Percentiles rank a stretch among this genome's conserved stretches.
These are phyloP conservation scores for Cucumis cinereus DNA, from an alignment of 306 rosid species.

Conservation along the genomic window DNA sequence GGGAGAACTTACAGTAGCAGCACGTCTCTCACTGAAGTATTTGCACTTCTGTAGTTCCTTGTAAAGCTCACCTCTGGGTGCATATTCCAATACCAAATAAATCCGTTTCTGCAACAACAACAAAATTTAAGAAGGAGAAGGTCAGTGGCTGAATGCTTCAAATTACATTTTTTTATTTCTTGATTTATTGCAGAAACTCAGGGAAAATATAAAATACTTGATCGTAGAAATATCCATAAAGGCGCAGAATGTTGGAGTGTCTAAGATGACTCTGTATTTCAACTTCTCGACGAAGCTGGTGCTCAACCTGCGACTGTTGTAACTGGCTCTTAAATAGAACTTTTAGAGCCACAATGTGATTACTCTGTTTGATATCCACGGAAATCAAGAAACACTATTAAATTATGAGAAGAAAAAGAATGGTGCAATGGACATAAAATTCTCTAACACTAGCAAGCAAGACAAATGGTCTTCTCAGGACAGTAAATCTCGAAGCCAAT, in stretches of 20 bases:
- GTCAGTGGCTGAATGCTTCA: constrained; percentile 4
- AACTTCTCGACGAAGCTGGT: constrained; percentile 94
- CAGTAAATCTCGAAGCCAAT: background rate
- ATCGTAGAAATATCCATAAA: constrained; percentile 91
- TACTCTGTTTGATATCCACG: constrained; percentile 50
- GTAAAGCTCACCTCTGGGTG: constrained; percentile 97
- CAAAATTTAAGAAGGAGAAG: background rate
- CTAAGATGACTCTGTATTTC: constrained; percentile 98
- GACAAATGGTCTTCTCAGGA: background rate
- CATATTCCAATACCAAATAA: constrained; percentile 89
- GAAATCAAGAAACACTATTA: background rate
- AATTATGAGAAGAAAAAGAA: background rate
- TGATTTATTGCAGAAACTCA: background rate
- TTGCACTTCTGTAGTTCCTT: constrained; percentile 93
- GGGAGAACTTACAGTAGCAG: constrained; percentile 76
- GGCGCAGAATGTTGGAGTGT: constrained; percentile 84
- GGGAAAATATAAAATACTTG: constrained; percentile 37
- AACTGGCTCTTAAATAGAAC: constrained; percentile 94
- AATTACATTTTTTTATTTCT: background rate
- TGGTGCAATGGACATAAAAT: background rate
- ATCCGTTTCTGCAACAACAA: constrained; percentile 64
- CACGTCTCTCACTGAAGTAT: constrained; percentile 96
- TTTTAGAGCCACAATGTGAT: constrained; percentile 86
- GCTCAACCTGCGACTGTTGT: constrained; percentile 99
- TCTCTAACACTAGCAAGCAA: background rate